Percentiles rank a stretch among this genome's conserved stretches.
Evolutionary conservation across 2,329 filamentous ascomycete genomes (phyloP).

Genomic region (Stemphylium vesicarium): DNA sequence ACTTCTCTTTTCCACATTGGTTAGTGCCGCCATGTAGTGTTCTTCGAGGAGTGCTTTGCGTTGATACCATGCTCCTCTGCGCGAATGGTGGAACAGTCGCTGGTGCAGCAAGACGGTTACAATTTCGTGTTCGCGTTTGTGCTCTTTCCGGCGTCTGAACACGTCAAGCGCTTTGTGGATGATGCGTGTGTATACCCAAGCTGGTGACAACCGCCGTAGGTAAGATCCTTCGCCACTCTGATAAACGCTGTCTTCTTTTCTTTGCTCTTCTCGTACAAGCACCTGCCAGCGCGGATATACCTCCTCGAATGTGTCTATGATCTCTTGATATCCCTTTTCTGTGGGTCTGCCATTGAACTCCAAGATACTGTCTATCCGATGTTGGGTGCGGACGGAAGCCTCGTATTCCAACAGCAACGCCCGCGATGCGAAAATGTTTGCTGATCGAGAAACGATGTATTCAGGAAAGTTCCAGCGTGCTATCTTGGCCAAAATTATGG

Average conservation of each 20-base stretch:
- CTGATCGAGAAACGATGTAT: slow-evolving; percentile 88
- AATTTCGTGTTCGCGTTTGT: slow-evolving; percentile 76
- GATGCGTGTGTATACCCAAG: slow-evolving; percentile 91
- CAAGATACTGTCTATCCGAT: slow-evolving; percentile 78
- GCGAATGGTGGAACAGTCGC: slow-evolving; percentile 80
- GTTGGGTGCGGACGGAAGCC: slow-evolving; percentile 80
- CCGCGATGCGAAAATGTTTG: slow-evolving; percentile 85
- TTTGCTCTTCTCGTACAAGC: slow-evolving; percentile 74
- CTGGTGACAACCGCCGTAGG: slow-evolving; percentile 85
- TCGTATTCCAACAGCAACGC: slow-evolving; percentile 85
- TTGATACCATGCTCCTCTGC: slow-evolving; percentile 93
- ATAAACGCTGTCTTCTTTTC: slow-evolving; percentile 78
- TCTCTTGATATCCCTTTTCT: slow-evolving; percentile 67
- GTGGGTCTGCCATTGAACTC: slow-evolving; percentile 77
- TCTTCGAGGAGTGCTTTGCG: slow-evolving; percentile 93
- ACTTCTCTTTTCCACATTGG: slow-evolving; percentile 29
- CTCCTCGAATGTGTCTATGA: slow-evolving; percentile 74
- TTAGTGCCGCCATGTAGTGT: slow-evolving; percentile 77
- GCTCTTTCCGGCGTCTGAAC: slow-evolving; percentile 80
- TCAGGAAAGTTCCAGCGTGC: slow-evolving; percentile 84
- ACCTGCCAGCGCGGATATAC: slow-evolving; percentile 82
- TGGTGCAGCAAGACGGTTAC: slow-evolving; percentile 79
- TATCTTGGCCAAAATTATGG: slow-evolving; percentile 91
- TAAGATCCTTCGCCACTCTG: slow-evolving; percentile 87
- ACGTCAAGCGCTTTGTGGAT: slow-evolving; percentile 85